phyloP scores from a whole-genome alignment of 768 basidiomycete species.

The Tephrocybe sp. region DNA sequence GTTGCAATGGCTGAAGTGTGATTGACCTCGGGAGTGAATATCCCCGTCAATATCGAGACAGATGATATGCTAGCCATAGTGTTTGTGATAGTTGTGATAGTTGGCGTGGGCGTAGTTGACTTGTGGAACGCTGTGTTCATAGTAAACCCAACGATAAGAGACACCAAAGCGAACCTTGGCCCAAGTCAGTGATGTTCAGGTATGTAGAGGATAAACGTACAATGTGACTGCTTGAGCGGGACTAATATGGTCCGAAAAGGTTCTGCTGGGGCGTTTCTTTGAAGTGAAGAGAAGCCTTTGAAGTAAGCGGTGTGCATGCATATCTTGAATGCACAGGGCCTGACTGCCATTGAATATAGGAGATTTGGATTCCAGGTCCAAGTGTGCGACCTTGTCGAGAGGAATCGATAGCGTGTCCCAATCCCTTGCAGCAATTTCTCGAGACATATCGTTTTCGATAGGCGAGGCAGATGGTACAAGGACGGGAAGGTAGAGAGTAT shows the following conservation, averaged over 20 bases:
- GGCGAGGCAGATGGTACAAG: conserved; percentile 31
- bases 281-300: conserved; percentile 39
- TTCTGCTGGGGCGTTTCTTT: conserved; percentile 37
- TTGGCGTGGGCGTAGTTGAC: conserved; percentile 25
- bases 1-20: conserved; percentile 32
- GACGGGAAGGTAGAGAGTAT: conserved; percentile 61
- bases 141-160: conserved; percentile 64
- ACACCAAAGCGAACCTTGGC: conserved; percentile 66
- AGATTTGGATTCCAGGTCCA: conserved; percentile 32
- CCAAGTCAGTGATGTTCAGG: conserved; percentile 1
- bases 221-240: conserved; percentile 63
- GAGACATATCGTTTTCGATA: conserved; percentile 17
- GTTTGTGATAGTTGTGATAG: no score
- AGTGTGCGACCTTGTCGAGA: conserved; percentile 35
- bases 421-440: conserved; percentile 34
- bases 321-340: conserved; percentile 41
- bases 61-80: conserved; percentile 32
- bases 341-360: conserved; percentile 48
- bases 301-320: conserved; percentile 44
- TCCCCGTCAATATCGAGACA: conserved; percentile 36
- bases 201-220: conserved; percentile 40
- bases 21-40: conserved; percentile 40
- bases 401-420: conserved; percentile 48
- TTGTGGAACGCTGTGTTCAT: conserved; percentile 50
- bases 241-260: conserved; percentile 41